phyloP scores from a whole-genome alignment of 2,329 filamentous ascomycete genomes.

The Leptoxyphium fumago region DNA sequence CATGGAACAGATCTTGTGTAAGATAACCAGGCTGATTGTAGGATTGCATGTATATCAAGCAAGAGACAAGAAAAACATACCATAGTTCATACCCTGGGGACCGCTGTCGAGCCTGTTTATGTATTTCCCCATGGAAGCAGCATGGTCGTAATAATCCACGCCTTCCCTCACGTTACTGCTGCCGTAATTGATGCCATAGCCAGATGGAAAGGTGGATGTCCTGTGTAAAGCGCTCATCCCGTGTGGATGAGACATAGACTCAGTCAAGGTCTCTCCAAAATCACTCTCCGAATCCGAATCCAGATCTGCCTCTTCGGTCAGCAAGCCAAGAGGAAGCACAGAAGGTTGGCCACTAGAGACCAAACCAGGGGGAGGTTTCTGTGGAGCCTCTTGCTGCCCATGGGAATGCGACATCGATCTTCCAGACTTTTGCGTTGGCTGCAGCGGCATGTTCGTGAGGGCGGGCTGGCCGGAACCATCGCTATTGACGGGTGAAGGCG shows the following conservation, averaged over 20 bases:
- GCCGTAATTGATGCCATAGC: conserved; percentile 7
- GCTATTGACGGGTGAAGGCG: conserved; percentile 19
- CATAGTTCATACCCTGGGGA: not conserved
- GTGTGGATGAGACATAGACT: conserved; percentile 17
- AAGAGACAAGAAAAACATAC: not conserved
- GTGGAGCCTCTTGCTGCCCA: conserved; percentile 13
- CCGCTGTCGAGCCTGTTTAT: not conserved
- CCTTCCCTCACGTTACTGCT: conserved; percentile 8
- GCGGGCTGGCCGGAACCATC: conserved; percentile 43
- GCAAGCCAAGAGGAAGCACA: conserved; percentile 14
- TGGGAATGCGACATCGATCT: conserved; percentile 91
- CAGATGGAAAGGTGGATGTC: conserved; percentile 15
- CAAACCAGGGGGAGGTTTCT: not conserved
- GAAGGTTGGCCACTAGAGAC: not conserved
- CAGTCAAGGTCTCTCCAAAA: conserved; percentile 13
- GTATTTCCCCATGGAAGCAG: not conserved
- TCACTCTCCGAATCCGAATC: conserved; percentile 13
- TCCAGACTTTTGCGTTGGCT: conserved; percentile 83
- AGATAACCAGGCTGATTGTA: too few species aligned
- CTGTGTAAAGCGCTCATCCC: conserved; percentile 16
- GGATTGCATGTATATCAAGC: too few species aligned
- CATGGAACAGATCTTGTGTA: too few species aligned
- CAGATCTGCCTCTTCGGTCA: conserved; percentile 14
- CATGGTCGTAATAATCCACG: conserved; percentile 1
- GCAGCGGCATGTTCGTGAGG: conserved; percentile 73